These are phyloP conservation scores for Fusarium compactum DNA, from an alignment of 2,329 filamentous ascomycete species.

Conservation along the genomic window DNA sequence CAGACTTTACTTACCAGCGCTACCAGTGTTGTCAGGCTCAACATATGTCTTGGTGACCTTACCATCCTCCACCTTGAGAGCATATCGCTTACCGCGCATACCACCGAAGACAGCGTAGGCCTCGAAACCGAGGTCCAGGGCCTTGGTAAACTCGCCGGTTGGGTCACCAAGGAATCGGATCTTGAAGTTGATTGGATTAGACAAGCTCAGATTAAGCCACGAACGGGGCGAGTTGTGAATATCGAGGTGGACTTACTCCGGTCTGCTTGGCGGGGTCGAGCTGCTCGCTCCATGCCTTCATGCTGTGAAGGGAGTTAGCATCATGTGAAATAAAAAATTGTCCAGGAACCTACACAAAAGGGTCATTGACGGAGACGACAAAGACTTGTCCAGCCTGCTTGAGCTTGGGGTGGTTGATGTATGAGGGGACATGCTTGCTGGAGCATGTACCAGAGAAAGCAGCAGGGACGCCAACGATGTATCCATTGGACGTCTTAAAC, in stretches of 20 bases:
- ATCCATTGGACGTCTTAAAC: slow-evolving; percentile 75
- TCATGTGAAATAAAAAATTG: neutral
- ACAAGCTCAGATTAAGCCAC: neutral
- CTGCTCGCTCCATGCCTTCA: slow-evolving; percentile 87
- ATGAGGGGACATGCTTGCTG: slow-evolving; percentile 82
- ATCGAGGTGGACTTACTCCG: slow-evolving; percentile 70
- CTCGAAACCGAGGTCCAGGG: slow-evolving; percentile 86
- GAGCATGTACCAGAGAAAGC: slow-evolving; percentile 75
- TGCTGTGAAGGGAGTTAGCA: slow-evolving; percentile 62
- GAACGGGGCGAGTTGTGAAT: neutral
- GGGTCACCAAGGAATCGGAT: slow-evolving; percentile 92
- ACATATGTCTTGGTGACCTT: slow-evolving; percentile 85
- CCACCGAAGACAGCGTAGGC: slow-evolving; percentile 80
- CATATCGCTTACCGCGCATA: slow-evolving; percentile 87
- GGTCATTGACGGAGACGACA: slow-evolving; percentile 92
- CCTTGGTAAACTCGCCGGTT: slow-evolving; percentile 81
- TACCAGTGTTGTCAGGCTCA: slow-evolving; percentile 89
- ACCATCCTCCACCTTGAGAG: slow-evolving; percentile 83
- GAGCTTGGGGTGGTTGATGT: slow-evolving; percentile 82
- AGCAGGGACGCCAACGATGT: slow-evolving; percentile 88
- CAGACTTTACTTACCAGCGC: slow-evolving; percentile 72
- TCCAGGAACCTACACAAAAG: slow-evolving; percentile 81
- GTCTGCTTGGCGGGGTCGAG: slow-evolving; percentile 81
- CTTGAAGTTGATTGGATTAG: slow-evolving; percentile 57
- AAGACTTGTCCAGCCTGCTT: slow-evolving; percentile 87